A percentile compares a stretch with the other conserved stretches of the same genome.
Conservation (phyloP, 2,329 filamentous ascomycete species). For the Fusarium sp. region DNA sequence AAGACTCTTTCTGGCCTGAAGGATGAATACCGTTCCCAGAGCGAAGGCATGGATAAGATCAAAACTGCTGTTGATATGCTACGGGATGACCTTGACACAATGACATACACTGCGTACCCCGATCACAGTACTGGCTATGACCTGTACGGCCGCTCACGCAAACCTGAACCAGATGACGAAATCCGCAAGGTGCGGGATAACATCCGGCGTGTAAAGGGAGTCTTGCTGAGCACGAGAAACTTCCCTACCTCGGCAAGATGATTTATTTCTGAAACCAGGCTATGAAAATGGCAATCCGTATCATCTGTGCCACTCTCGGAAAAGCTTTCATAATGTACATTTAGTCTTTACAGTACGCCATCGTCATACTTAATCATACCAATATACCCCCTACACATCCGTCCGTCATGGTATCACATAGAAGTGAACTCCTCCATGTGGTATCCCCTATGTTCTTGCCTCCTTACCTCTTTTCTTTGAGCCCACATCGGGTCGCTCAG, state of each 20-base stretch:
- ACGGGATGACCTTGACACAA: conserved; percentile 71
- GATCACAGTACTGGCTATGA: conserved; percentile 54
- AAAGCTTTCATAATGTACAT: conserved; percentile 5
- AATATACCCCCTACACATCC: conserved; percentile 23
- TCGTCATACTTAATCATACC: neutral
- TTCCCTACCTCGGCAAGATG: conserved; percentile 66
- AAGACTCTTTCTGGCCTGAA: conserved; percentile 56
- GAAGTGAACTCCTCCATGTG: neutral
- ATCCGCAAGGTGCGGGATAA: conserved; percentile 78
- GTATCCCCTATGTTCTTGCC: neutral
- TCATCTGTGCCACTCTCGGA: neutral
- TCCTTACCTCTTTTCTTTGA: neutral
- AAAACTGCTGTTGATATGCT: conserved; percentile 67
- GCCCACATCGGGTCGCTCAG: conserved; percentile 24
- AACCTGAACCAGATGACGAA: conserved; percentile 72
- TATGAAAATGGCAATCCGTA: neutral
- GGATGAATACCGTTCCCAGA: conserved; percentile 56
- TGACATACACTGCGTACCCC: conserved; percentile 59
- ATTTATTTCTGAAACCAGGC: neutral
- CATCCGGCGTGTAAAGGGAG: conserved; percentile 82
- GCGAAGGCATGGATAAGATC: conserved; percentile 61
- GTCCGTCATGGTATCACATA: conserved; percentile 13
- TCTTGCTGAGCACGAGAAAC: conserved; percentile 77
- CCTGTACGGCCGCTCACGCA: conserved; percentile 56
- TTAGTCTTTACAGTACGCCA: conserved; percentile 1